Evolutionary conservation across 1,284 basidiomycete genomes (phyloP).

Genomic region (Macrocystidia cucumis): DNA sequence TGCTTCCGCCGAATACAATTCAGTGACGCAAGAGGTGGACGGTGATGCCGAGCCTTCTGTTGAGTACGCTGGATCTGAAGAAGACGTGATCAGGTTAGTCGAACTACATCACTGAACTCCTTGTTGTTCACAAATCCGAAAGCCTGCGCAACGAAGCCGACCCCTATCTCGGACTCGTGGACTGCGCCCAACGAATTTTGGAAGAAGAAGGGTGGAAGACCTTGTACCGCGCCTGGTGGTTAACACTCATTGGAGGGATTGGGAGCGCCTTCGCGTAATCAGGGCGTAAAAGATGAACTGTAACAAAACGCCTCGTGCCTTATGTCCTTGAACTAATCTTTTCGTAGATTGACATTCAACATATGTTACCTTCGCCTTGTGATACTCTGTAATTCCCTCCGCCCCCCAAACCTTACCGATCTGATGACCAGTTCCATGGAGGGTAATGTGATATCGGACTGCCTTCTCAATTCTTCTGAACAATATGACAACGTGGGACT

Average conservation of each 20-base stretch:
- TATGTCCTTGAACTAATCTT: no score
- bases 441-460: no score
- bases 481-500: no score
- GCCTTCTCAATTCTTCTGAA: no score
- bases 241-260: constrained; percentile 66
- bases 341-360: no score
- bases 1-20: constrained; percentile 62
- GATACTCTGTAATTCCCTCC: no score
- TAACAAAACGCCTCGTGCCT: no score
- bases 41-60: constrained; percentile 57
- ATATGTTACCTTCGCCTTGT: no score
- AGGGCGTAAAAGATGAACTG: no score
- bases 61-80: constrained; percentile 69
- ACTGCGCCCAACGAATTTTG: constrained; percentile 75
- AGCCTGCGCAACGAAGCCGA: constrained; percentile 78
- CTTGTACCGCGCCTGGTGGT: constrained; percentile 85
- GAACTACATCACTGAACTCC: constrained; percentile 1
- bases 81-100: constrained; percentile 82
- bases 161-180: constrained; percentile 75
- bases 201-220: constrained; percentile 77
- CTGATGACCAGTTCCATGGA: no score
- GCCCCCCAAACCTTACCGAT: no score
- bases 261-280: constrained; percentile 47
- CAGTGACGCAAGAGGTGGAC: constrained; percentile 64
- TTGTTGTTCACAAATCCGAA: constrained; percentile 6